Percentiles rank a stretch among this genome's conserved stretches.
Evolutionary conservation across 805 yeast species (phyloP).

Genomic region (Diddensiella santjacobensis): DNA sequence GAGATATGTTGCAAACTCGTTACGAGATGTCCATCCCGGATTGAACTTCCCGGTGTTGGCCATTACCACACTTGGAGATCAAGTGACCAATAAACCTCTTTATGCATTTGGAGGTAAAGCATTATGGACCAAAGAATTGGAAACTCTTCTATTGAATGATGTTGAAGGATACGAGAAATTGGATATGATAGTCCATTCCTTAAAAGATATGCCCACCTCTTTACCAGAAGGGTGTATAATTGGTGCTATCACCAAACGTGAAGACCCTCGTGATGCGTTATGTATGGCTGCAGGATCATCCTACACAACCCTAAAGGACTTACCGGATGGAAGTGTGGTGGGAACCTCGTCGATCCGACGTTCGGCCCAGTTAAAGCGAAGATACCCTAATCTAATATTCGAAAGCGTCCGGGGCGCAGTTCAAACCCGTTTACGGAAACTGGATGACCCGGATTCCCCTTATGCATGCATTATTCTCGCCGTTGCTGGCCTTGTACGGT

Average conservation of each 20-base stretch:
- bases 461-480: conserved; percentile 81
- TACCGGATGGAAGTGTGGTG: conserved; percentile 81
- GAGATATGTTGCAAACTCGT: conserved; percentile 60
- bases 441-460: conserved; percentile 65
- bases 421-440: conserved; percentile 74
- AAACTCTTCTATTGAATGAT: conserved; percentile 59
- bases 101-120: conserved; percentile 96
- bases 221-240: conserved; percentile 86
- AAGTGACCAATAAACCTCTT: conserved; percentile 76
- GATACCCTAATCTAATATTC: conserved; percentile 71
- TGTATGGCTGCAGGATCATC: conserved; percentile 65
- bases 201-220: conserved; percentile 89
- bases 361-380: conserved; percentile 80
- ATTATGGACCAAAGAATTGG: conserved; percentile 94
- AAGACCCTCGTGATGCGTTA: conserved; percentile 91
- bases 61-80: conserved; percentile 84
- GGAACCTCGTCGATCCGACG: conserved; percentile 95
- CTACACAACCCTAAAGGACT: conserved; percentile 61
- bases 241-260: conserved; percentile 82
- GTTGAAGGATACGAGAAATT: conserved; percentile 61
- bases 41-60: conserved; percentile 73
- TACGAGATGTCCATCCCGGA: conserved; percentile 59
- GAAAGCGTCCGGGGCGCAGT: conserved; percentile 83
- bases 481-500: conserved; percentile 82
- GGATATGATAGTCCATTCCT: conserved; percentile 88